Evolutionary conservation across 192 early-diverging fungal genomes (phyloP).

Genomic region (Chytriomyces confervae): DNA sequence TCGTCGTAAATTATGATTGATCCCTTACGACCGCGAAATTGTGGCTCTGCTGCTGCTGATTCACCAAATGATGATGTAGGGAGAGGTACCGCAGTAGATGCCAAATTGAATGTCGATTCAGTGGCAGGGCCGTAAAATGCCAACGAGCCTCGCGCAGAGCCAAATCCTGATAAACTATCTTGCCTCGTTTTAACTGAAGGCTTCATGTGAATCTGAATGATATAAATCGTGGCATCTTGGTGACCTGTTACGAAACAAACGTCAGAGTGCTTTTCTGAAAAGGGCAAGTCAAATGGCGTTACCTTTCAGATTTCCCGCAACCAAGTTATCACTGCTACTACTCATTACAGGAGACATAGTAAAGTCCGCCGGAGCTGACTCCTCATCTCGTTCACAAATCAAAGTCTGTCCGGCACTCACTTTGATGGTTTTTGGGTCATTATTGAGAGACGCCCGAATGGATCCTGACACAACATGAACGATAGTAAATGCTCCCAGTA

Average conservation of each 20-base stretch:
- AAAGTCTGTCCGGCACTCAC: conserved; percentile 57
- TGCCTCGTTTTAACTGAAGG: conserved; percentile 1
- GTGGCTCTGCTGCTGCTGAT: conserved; percentile 13
- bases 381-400: conserved; percentile 62
- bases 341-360: conserved; percentile 50
- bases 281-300: too few relatives aligned
- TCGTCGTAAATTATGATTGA: conserved; percentile 71
- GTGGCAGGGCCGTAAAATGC: conserved; percentile 18
- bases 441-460: conserved; percentile 47
- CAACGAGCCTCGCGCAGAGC: conserved; percentile 3
- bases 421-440: conserved; percentile 13
- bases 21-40: conserved; percentile 53
- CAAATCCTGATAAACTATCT: conserved; percentile 22
- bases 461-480: conserved; percentile 66
- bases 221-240: conserved; percentile 52
- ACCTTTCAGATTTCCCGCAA: conserved; percentile 18
- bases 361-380: conserved; percentile 59
- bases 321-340: conserved; percentile 3
- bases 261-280: too few relatives aligned
- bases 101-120: conserved; percentile 30
- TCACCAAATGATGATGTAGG: too few relatives aligned
- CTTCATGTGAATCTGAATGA: conserved; percentile 54
- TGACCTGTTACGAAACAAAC: conserved; percentile 17
- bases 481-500: conserved; percentile 59
- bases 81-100: neutral